Evolutionary conservation across 768 basidiomycete species (phyloP).

Genomic region (Brasilioporus rufonigricans): DNA sequence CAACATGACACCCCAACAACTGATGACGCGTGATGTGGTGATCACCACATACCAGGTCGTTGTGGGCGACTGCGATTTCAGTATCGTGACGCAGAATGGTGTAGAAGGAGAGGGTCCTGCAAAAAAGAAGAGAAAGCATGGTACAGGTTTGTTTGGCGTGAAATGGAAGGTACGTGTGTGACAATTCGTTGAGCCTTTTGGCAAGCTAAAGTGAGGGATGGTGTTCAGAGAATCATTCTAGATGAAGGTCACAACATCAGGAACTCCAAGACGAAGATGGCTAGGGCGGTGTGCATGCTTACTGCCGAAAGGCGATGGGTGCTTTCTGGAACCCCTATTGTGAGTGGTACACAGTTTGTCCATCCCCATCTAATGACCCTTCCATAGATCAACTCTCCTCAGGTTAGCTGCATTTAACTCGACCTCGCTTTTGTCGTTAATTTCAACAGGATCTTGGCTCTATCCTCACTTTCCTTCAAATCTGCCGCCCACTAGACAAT

Average conservation of each 20-base stretch:
- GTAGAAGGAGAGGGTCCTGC: constrained; percentile 28
- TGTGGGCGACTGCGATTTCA: constrained; percentile 46
- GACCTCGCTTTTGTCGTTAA: neutral
- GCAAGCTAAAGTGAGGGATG: neutral
- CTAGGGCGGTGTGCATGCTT: constrained; percentile 61
- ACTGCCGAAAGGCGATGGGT: constrained; percentile 76
- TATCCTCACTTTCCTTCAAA: constrained; percentile 75
- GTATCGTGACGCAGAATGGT: constrained; percentile 4
- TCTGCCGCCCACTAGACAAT: constrained; percentile 84
- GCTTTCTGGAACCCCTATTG: constrained; percentile 85
- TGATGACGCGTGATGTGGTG: constrained; percentile 72
- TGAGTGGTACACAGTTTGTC: constrained; percentile 38
- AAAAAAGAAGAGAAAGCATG: constrained; percentile 58
- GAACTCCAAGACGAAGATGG: constrained; percentile 85
- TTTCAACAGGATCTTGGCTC: constrained; percentile 78
- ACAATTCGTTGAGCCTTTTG: neutral
- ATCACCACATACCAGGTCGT: constrained; percentile 84
- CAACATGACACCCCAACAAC: constrained; percentile 51
- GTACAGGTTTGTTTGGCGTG: constrained; percentile 60
- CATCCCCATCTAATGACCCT: neutral
- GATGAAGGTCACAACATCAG: constrained; percentile 90
- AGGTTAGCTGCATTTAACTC: constrained; percentile 35
- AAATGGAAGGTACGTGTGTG: constrained; percentile 69
- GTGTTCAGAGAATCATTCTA: constrained; percentile 63
- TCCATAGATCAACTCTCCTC: constrained; percentile 73